Base-by-base conservation (phyloP, 352 stramenopile genomes). In the Pythium phragmitis region DNA sequence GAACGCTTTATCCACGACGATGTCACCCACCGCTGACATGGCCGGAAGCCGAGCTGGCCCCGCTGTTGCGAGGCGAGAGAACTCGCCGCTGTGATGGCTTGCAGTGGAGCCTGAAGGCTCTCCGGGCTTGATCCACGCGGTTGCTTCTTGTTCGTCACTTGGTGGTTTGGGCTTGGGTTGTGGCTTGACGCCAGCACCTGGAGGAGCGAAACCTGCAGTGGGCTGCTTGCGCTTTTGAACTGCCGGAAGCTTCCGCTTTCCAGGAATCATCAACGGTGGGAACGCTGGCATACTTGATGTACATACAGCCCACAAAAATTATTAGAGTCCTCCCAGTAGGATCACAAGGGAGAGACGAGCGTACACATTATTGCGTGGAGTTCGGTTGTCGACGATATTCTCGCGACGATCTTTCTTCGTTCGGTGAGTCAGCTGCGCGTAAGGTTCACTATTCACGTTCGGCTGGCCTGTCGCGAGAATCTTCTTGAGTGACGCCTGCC, bases 401-500 rank as follows among this genome's bases (percentile, higher is more conserved):
- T 39, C 30, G 42, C 26, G 19, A 37, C 23, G 12, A 28, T 53
- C 33, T 33, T 49, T 34, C 46, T 69, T 64, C 9, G 36, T n/a
- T 37, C 26, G 39, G 1, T 55, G 36, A 7, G 36, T 52, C 9
- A 19, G 30, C 3, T 14, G 45, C 17, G 57, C 47, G 21, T 11
- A 45, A 17, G 19, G 26, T 3, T 8, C 62, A 11, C 21, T 4
- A 13, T 41, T 39, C 2, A 39, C 8, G 23, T 46, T 14, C 33
- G 70, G 56, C 37, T 79, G 73, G 0, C 79, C 79, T 46, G 77
- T 70, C 0, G 75, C 79, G 0, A 89, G 70, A 30, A 87, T 69
- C 48, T 82, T 76, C 60, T 87, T 89, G 2, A 91, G 62, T 0
- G 77, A 87, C 8, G 55, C 64, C 30, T 89, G 82, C 80, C 80